These are phyloP conservation scores for Hermanozyma aechmeae DNA, from an alignment of 805 yeast genomes.

Conservation along the genomic window DNA sequence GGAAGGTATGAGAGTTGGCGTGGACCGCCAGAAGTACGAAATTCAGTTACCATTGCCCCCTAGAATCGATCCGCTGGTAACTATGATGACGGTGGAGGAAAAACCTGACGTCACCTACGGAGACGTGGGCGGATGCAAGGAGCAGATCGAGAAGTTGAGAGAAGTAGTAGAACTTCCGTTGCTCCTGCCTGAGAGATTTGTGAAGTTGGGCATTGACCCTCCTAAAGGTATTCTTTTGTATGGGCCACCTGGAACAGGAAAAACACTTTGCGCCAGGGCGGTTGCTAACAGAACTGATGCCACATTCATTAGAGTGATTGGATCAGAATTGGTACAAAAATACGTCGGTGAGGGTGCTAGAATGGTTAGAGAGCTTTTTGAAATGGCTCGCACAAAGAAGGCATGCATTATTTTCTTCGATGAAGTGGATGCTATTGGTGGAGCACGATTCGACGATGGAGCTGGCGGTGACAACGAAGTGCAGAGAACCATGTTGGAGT, in stretches of 20 bases:
- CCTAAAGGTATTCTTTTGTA: slow-evolving; percentile 95
- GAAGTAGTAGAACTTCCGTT: slow-evolving; percentile 15
- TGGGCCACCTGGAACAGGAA: slow-evolving; percentile 99
- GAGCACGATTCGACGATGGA: slow-evolving; percentile 99
- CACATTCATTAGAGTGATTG: slow-evolving; percentile 95
- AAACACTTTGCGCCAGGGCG: slow-evolving; percentile 96
- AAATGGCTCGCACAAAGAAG: slow-evolving; percentile 97
- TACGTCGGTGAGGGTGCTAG: slow-evolving; percentile 99
- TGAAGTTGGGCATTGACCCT: slow-evolving; percentile 94
- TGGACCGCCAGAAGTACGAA: slow-evolving; percentile 93
- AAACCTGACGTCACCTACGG: slow-evolving; percentile 98
- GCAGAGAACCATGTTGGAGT: slow-evolving; percentile 97
- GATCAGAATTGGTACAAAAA: slow-evolving; percentile 95
- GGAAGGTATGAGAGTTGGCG: slow-evolving; percentile 99
- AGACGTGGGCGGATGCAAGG: slow-evolving; percentile 98
- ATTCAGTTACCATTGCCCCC: slow-evolving; percentile 97
- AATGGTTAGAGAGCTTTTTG: slow-evolving; percentile 97
- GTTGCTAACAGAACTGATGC: slow-evolving; percentile 99
- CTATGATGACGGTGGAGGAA: slow-evolving; percentile 99
- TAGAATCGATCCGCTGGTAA: slow-evolving; percentile 92
- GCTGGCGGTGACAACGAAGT: slow-evolving; percentile 99
- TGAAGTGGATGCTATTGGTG: slow-evolving; percentile 98
- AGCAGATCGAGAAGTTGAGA: slow-evolving; percentile 65
- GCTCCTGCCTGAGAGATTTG: slow-evolving; percentile 93
- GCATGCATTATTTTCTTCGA: slow-evolving; percentile 98